A percentile compares a stretch with the other conserved stretches of the same genome.
Evolutionary conservation across 768 basidiomycete species (phyloP).

Genomic region (Neoboletus subvelutipes): DNA sequence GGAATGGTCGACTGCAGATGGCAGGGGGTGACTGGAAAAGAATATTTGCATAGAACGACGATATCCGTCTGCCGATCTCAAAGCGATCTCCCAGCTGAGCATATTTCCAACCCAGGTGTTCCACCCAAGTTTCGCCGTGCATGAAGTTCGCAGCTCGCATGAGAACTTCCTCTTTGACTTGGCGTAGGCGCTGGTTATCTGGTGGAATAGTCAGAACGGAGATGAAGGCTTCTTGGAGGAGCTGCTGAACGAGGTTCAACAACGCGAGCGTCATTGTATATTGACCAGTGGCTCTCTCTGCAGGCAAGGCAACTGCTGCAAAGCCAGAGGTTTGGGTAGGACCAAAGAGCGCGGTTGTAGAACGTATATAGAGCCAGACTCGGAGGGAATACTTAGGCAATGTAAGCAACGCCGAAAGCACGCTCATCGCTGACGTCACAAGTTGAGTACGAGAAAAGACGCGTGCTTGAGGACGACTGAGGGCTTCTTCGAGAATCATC

Average conservation of each 20-base stretch:
- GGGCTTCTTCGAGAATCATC: constrained; percentile 77
- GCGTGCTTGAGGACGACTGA: constrained; percentile 50
- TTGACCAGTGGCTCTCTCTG: constrained; percentile 67
- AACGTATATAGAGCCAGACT: constrained; percentile 87
- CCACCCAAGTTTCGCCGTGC: constrained; percentile 86
- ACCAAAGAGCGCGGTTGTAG: constrained; percentile 75
- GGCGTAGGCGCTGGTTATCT: constrained; percentile 58
- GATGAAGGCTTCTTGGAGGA: constrained; percentile 70
- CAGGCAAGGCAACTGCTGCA: constrained; percentile 63
- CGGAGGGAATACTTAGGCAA: constrained; percentile 74
- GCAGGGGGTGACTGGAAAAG: constrained; percentile 60
- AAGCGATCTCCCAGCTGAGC: constrained; percentile 77
- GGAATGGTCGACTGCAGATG: constrained; percentile 56
- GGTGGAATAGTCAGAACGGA: constrained; percentile 48
- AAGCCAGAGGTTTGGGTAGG: constrained; percentile 53
- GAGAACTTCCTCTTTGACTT: constrained; percentile 82
- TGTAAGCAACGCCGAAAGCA: constrained; percentile 73
- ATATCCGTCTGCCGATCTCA: constrained; percentile 71
- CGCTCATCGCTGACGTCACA: constrained; percentile 79
- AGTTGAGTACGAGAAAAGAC: constrained; percentile 55
- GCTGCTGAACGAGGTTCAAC: constrained; percentile 69
- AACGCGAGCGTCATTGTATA: constrained; percentile 84
- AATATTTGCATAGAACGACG: constrained; percentile 64
- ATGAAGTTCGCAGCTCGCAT: constrained; percentile 75
- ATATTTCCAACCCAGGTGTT: constrained; percentile 86